phyloP scores from a whole-genome alignment of 106 monocot genomes.

The Dioscorea zingiberensis region DNA sequence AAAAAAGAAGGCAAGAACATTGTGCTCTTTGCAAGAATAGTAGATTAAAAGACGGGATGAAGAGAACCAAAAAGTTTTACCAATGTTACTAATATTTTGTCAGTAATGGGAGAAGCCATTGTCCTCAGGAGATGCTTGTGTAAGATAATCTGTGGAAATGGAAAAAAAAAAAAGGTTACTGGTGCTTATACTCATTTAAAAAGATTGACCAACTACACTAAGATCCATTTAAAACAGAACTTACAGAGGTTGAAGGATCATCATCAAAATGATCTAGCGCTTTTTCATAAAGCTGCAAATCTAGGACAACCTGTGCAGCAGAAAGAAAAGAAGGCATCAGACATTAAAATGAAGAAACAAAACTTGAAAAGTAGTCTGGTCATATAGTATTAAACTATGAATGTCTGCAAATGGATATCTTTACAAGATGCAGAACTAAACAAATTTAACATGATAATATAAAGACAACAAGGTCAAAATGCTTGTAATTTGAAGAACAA shows the following conservation, averaged over 20 bases:
- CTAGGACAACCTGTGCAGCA: conserved; percentile 58
- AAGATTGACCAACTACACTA: not conserved
- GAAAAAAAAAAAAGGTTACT: not conserved
- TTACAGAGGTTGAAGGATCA: conserved; percentile 73
- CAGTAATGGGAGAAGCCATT: conserved; percentile 57
- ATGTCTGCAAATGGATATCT: too few relatives aligned
- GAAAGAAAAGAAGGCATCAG: not conserved
- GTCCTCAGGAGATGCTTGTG: conserved; percentile 94
- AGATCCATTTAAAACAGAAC: conserved; percentile 3
- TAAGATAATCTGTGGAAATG: conserved; percentile 42
- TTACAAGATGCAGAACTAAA: too few relatives aligned
- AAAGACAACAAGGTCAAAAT: not conserved
- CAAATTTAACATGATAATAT: too few relatives aligned
- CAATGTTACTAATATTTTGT: conserved; percentile 60
- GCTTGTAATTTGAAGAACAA: not conserved
- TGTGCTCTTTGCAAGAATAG: too few relatives aligned
- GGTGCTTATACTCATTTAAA: not conserved
- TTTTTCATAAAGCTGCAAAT: conserved; percentile 89
- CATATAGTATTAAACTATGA: too few relatives aligned
- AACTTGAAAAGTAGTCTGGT: too few relatives aligned
- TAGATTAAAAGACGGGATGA: not conserved
- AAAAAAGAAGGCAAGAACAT: too few relatives aligned
- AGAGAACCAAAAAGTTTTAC: conserved; percentile 22
- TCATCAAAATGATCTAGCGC: conserved; percentile 81
- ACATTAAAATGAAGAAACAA: too few relatives aligned